Conservation (phyloP, 2,329 filamentous ascomycete genomes). For the Fusarium humuli region DNA sequence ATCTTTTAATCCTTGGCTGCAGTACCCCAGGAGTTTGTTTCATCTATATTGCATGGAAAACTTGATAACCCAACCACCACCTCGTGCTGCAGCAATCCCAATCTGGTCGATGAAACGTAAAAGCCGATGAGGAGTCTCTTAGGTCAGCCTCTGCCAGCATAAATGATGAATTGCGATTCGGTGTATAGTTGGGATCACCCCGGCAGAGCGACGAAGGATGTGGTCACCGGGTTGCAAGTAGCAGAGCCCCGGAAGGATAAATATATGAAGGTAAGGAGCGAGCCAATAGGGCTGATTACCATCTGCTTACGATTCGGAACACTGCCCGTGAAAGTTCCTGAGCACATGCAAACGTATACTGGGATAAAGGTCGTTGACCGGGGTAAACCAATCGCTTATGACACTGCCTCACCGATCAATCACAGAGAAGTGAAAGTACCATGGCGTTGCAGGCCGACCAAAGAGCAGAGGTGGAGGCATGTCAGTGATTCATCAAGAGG, state of each 20-base stretch:
- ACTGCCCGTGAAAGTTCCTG: background rate
- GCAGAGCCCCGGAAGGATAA: background rate
- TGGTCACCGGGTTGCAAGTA: background rate
- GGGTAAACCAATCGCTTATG: background rate
- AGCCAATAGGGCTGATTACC: background rate
- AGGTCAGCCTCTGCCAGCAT: too few species aligned
- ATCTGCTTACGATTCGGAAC: background rate
- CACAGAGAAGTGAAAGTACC: background rate
- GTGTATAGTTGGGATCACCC: background rate
- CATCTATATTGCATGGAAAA: background rate
- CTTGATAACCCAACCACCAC: background rate
- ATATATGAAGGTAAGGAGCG: background rate
- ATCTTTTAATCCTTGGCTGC: background rate
- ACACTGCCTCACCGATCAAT: background rate
- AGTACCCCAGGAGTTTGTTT: background rate
- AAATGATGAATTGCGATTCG: background rate
- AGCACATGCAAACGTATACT: background rate
- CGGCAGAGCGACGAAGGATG: background rate
- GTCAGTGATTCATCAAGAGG: background rate
- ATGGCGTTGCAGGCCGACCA: background rate
- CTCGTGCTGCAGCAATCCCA: background rate
- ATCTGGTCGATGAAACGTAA: background rate
- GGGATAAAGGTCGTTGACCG: background rate
- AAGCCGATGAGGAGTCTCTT: background rate
- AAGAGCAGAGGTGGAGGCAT: background rate